phyloP scores from a whole-genome alignment of 139 green algal species.

The Volvox africanus region DNA sequence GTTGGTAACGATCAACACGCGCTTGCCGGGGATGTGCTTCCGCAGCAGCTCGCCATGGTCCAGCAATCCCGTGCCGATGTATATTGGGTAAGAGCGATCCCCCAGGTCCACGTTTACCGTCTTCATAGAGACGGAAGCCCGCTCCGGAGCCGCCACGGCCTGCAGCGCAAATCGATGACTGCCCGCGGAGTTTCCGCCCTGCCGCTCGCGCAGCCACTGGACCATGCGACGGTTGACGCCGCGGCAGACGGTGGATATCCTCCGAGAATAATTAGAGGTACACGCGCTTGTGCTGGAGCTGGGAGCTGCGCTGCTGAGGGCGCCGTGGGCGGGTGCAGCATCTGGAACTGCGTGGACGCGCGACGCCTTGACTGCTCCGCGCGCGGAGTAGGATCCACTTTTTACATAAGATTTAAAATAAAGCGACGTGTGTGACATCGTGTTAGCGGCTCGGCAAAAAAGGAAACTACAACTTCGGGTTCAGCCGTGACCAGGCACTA shows the following conservation, averaged over 20 bases:
- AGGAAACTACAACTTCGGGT: not conserved
- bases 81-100: constrained; percentile 96
- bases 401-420: not conserved
- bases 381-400: constrained; percentile 13
- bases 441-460: not conserved
- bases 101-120: constrained; percentile 88
- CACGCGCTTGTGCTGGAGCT: constrained; percentile 8
- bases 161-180: not conserved
- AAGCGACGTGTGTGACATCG: constrained; percentile 7
- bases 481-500: no score
- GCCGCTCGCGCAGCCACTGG: constrained; percentile 40
- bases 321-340: not conserved
- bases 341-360: not conserved
- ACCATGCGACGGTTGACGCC: constrained; percentile 42
- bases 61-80: constrained; percentile 92
- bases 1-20: constrained; percentile 97
- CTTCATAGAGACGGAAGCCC: constrained; percentile 52
- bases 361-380: not conserved
- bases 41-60: constrained; percentile 79
- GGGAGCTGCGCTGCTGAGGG: not conserved
- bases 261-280: not conserved
- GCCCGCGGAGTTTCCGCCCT: not conserved
- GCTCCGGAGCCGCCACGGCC: constrained; percentile 29
- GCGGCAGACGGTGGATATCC: not conserved
- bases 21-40: constrained; percentile 91